Base-by-base conservation (phyloP, 2,329 filamentous ascomycete species). In the Fusarium sp. region DNA sequence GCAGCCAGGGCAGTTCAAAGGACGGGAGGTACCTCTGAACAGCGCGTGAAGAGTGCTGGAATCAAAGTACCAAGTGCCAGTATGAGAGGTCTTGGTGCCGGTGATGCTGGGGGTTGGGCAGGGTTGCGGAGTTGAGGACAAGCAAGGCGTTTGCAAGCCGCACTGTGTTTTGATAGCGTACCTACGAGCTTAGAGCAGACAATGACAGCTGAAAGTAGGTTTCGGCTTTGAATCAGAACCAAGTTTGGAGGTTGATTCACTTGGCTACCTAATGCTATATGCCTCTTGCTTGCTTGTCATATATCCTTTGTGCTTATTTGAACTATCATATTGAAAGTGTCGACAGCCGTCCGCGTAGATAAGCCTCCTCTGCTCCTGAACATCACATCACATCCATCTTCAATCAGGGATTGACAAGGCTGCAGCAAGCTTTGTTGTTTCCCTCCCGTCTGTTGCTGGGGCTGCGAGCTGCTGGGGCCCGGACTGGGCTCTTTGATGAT, bases 131-230 rank as follows among this genome's bases (percentile, higher is more conserved):
- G 61, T 75, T 76, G 63, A 63, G 58, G 17, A 70, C 32, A 50
- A 38, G 26, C 51, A 50, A 41, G 61, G 62, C 44, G 63, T 57
- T 58, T 54, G 9, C 12, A 44, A 66, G 30, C 54, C 62, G 60
- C 71, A 78, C 76, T 75, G 76, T 77, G 69, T 74, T 75, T 77
- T 72, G 69, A 68, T 50, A 47, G 44, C 48, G 38, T 42, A 47
- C 17, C 26, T n/a, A 48, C n/a, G 45, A 30, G 45, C 45, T 48
- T 30, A 56, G 36, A 42, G 44, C 41, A 34, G 52, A 48, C 63
- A 63, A 72, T 66, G 61, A 20, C 52, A 73, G 72, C 61, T 70
- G 68, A 63, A 57, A 44, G 42, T 68, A 48, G 66, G 44, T 61
- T 70, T 55, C 48, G 57, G 41, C 20, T 60, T 38, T 56, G 45